Base-by-base conservation (phyloP, 257 asterid species). In the Salvia splendens region DNA sequence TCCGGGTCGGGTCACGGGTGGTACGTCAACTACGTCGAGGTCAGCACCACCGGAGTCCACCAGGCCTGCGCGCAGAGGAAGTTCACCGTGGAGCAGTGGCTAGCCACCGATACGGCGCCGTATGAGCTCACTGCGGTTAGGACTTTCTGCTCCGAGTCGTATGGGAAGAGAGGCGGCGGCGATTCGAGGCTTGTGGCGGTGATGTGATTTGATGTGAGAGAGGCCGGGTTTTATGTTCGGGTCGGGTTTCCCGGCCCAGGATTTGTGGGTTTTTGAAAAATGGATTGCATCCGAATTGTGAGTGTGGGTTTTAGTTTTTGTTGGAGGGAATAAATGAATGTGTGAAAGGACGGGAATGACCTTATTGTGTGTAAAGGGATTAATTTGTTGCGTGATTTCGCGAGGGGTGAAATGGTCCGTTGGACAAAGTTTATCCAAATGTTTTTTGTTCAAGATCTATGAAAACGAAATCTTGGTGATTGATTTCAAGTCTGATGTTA, bases 31-130 rank as follows among this genome's bases (percentile, higher is more conserved):
- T 88, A 84, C 38, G 88, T 91, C 9, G 96, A 91, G 81, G 89
- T 86, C 6, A 84, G 95, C 61, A 41, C 80, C 67, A 76, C 89
- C 4, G 95, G 92, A 30, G 74, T 75, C 67, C 96, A 91, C 84
- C 2, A 6, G 5, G 3, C 36, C 9, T 88, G 96, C 36, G 40
- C 64, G 0, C 84, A 85, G 79, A 47, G 38, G 67, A 28, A 14
- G 36, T 91, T 91, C 79, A 68, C 72, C 41, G 91, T 88, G 42
- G 88, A 86, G 75, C 96, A 91, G 75, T 91, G 97, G 97, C 55
- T 91, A 30, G 95, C 95, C n/a, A 85, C 90, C 6, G 96, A 91
- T 24, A 50, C 88, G n/a, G n/a, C 84, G 68, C 95, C 92, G 20
- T 78, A 81, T 14, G 73, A 84, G 78, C 92, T 88, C 45, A 84